These are phyloP conservation scores for Albugo laibachii DNA, from an alignment of 352 stramenopile genomes.

Conservation along the genomic window DNA sequence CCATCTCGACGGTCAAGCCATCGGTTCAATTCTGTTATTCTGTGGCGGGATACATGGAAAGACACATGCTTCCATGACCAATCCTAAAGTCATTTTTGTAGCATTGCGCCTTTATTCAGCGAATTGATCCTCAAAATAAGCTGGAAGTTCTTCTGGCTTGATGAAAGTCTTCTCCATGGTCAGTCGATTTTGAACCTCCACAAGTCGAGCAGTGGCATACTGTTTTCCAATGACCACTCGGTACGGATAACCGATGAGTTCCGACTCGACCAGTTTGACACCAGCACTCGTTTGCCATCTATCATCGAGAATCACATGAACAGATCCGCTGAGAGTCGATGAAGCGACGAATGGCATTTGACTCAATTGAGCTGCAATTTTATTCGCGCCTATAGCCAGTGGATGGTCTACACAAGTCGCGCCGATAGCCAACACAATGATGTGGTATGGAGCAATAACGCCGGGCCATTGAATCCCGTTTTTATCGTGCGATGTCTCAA, in stretches of 20 bases:
- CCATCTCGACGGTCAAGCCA: too few species aligned
- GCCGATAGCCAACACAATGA: conserved; percentile 57
- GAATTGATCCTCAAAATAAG: background rate
- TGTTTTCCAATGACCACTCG: conserved; percentile 68
- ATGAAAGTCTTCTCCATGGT: conserved; percentile 49
- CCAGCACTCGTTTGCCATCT: conserved; percentile 62
- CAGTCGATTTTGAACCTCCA: conserved; percentile 47
- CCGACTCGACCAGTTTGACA: conserved; percentile 62
- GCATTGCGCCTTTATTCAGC: too few species aligned
- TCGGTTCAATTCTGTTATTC: too few species aligned
- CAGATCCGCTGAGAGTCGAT: conserved; percentile 9
- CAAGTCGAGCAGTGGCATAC: conserved; percentile 47
- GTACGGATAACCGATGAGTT: conserved; percentile 75
- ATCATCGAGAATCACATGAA: conserved; percentile 70
- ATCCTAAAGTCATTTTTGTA: too few species aligned
- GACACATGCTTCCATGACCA: too few species aligned
- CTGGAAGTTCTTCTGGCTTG: background rate
- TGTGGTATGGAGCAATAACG: conserved; percentile 63
- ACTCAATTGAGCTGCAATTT: conserved; percentile 16
- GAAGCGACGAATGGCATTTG: conserved; percentile 15
- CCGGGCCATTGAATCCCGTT: conserved; percentile 65
- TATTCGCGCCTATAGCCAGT: conserved; percentile 18
- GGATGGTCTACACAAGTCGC: conserved; percentile 29
- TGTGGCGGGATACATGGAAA: too few species aligned
- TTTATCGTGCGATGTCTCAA: conserved; percentile 61